Percentiles rank a stretch among this genome's conserved stretches.
Conservation (phyloP, 495 filamentous ascomycete genomes). For the Annulohypoxylon maeteangense region DNA sequence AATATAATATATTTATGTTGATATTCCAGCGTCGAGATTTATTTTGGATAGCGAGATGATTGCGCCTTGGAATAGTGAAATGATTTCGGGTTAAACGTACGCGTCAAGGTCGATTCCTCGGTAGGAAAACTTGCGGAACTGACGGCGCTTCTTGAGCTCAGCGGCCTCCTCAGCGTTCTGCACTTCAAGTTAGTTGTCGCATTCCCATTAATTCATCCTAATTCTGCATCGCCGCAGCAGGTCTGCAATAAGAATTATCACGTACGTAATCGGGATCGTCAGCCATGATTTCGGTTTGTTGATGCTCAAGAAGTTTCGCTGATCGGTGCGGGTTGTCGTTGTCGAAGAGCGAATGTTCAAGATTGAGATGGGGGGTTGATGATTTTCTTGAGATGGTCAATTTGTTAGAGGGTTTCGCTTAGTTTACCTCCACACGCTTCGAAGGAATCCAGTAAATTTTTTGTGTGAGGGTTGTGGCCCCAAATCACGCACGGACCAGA, state of each 20-base stretch:
- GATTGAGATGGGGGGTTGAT: slow-evolving; percentile 40
- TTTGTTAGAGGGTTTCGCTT: slow-evolving; percentile 41
- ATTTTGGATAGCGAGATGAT: slow-evolving; percentile 1
- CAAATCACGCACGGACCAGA: slow-evolving; percentile 31
- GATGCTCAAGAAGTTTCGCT: slow-evolving; percentile 36
- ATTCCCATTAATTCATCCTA: slow-evolving; percentile 9
- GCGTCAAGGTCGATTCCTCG: slow-evolving; percentile 98
- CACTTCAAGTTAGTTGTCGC: slow-evolving; percentile 30
- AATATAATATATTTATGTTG: too few species aligned
- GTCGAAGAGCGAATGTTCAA: slow-evolving; percentile 39
- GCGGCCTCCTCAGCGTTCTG: slow-evolving; percentile 96
- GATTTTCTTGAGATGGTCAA: slow-evolving; percentile 26
- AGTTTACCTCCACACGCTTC: slow-evolving; percentile 26
- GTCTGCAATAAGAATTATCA: slow-evolving; percentile 40
- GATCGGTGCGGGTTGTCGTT: slow-evolving; percentile 36
- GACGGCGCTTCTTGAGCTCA: slow-evolving; percentile 99
- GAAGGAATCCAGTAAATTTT: slow-evolving; percentile 30
- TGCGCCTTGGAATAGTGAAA: not conserved
- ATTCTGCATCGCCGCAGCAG: not conserved
- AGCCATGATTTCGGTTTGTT: slow-evolving; percentile 80
- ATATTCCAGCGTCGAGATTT: not conserved
- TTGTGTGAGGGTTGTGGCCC: slow-evolving; percentile 45
- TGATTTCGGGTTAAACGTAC: slow-evolving; percentile 65
- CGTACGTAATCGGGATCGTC: slow-evolving; percentile 85
- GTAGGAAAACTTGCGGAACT: slow-evolving; percentile 99